Conservation (phyloP, 2,329 filamentous ascomycete species). For the Colletotrichum sp. region DNA sequence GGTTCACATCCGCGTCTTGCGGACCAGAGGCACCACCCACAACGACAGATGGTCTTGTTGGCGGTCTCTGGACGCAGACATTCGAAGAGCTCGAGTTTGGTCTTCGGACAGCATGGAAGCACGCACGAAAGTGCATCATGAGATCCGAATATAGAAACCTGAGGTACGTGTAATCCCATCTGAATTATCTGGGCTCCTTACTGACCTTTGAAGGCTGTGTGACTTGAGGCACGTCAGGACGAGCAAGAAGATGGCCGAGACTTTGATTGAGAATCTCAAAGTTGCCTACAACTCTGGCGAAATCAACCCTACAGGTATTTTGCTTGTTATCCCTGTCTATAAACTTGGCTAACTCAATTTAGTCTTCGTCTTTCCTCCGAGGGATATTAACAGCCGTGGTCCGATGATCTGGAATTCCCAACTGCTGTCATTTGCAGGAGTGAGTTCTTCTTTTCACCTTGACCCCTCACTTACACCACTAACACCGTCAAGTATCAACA, state of each 20-base stretch:
- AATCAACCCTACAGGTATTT: slow-evolving; percentile 12
- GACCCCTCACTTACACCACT: background rate
- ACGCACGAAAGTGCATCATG: slow-evolving; percentile 20
- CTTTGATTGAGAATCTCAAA: slow-evolving; percentile 9
- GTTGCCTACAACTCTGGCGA: slow-evolving; percentile 16
- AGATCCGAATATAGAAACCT: slow-evolving; percentile 13
- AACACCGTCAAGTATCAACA: slow-evolving; percentile 3
- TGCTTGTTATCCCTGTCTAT: background rate
- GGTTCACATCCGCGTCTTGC: background rate
- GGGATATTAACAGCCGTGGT: slow-evolving; percentile 11
- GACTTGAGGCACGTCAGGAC: slow-evolving; percentile 17
- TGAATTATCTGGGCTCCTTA: background rate
- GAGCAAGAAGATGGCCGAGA: slow-evolving; percentile 21
- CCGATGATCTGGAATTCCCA: slow-evolving; percentile 21
- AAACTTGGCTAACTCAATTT: background rate
- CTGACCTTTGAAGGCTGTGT: background rate
- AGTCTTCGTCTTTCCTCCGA: slow-evolving; percentile 18
- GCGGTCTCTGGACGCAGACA: slow-evolving; percentile 17
- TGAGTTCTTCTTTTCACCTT: background rate
- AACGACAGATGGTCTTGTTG: background rate
- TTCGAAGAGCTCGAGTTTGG: slow-evolving; percentile 20
- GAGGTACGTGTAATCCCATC: background rate
- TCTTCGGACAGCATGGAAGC: slow-evolving; percentile 10
- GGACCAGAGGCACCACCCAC: background rate
- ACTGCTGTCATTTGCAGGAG: slow-evolving; percentile 10